These are phyloP conservation scores for Fusarium floridanum DNA, from an alignment of 2,329 filamentous ascomycete genomes.

Conservation along the genomic window DNA sequence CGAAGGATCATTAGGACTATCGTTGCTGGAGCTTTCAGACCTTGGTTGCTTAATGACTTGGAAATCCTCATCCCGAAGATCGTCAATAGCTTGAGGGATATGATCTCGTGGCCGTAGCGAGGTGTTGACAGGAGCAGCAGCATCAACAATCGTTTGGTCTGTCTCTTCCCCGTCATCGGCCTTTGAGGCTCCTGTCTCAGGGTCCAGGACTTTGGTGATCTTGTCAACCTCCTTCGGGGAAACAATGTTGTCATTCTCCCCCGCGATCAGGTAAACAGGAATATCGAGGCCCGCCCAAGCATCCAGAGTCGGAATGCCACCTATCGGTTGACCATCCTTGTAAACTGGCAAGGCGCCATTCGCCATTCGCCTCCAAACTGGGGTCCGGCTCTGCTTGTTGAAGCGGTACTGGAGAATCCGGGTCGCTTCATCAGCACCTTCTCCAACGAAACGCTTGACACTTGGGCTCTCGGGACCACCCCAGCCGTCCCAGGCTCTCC, in stretches of 20 bases:
- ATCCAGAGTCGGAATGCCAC: conserved; percentile 77
- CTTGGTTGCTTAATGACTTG: conserved; percentile 32
- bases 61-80: conserved; percentile 46
- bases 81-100: conserved; percentile 53
- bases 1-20: conserved; percentile 59
- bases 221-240: conserved; percentile 77
- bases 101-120: conserved; percentile 49
- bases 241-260: conserved; percentile 81
- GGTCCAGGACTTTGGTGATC: conserved; percentile 65
- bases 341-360: conserved; percentile 77
- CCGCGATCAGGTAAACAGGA: conserved; percentile 84
- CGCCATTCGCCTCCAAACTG: conserved; percentile 86
- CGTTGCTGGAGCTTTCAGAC: conserved; percentile 50
- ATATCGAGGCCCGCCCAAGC: conserved; percentile 79
- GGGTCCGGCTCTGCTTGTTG: conserved; percentile 86
- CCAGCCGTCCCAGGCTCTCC: conserved; percentile 81
- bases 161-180: conserved; percentile 44
- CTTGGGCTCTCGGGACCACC: conserved; percentile 84
- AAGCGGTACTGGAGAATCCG: conserved; percentile 77
- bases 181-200: conserved; percentile 13
- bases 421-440: conserved; percentile 73
- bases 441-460: conserved; percentile 81
- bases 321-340: conserved; percentile 62
- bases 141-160: conserved; percentile 55
- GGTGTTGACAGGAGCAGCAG: conserved; percentile 62